These are phyloP conservation scores for Mycena metata DNA, from an alignment of 768 basidiomycete species.

Conservation along the genomic window DNA sequence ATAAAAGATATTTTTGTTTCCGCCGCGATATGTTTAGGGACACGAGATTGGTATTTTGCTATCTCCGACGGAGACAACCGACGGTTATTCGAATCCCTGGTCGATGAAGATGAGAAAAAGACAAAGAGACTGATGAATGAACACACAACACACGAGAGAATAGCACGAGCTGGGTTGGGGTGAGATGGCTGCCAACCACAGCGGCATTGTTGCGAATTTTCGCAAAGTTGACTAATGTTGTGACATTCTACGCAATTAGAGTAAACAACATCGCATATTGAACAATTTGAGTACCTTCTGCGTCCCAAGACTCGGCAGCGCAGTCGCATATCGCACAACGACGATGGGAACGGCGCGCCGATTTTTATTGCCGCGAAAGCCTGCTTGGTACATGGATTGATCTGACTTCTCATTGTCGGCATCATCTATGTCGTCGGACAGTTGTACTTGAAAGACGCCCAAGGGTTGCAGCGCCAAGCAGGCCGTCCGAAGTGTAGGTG, in stretches of 20 bases:
- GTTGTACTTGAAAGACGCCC: conserved; percentile 28
- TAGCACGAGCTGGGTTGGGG: background rate
- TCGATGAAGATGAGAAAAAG: background rate
- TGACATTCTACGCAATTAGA: conserved; percentile 2
- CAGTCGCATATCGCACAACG: conserved; percentile 31
- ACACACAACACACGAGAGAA: conserved; percentile 17
- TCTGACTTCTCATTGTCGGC: conserved; percentile 17
- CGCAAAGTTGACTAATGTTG: background rate
- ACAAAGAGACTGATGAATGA: background rate
- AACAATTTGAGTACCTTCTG: conserved; percentile 10
- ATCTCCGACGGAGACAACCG: conserved; percentile 22
- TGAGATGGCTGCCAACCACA: background rate
- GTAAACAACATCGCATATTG: background rate
- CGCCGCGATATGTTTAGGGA: conserved; percentile 2
- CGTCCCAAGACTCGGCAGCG: conserved; percentile 19
- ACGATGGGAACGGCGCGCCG: conserved; percentile 32
- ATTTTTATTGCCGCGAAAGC: conserved; percentile 27
- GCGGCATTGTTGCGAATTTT: background rate
- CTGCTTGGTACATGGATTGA: background rate
- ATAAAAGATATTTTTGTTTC: conserved; percentile 34
- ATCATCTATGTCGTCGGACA: conserved; percentile 27
- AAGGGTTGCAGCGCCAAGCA: conserved; percentile 28
- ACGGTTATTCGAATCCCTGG: conserved; percentile 32
- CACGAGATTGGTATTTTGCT: conserved; percentile 11
- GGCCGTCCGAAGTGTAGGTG: conserved; percentile 2